Evolutionary conservation across 2,329 filamentous ascomycete species (phyloP).

Genomic region (Penicillium brasilianum): DNA sequence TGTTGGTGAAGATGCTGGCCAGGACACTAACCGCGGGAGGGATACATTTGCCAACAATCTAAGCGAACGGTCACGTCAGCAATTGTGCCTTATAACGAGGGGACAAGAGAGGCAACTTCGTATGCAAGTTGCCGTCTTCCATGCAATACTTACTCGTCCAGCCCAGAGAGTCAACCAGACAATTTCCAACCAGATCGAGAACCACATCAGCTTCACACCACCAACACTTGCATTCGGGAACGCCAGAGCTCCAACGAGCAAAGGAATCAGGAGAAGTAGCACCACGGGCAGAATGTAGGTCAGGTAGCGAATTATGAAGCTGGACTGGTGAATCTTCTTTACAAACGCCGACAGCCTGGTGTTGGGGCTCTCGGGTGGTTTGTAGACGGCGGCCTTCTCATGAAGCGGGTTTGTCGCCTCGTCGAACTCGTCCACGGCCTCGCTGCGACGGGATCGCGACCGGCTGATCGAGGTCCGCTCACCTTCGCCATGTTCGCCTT

Average conservation of each 20-base stretch:
- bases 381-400: slow-evolving; percentile 68
- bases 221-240: slow-evolving; percentile 69
- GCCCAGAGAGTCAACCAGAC: slow-evolving; percentile 92
- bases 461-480: slow-evolving; percentile 54
- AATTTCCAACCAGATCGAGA: slow-evolving; percentile 92
- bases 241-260: slow-evolving; percentile 67
- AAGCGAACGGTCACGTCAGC: slow-evolving; percentile 1
- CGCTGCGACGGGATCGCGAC: slow-evolving; percentile 58
- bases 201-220: slow-evolving; percentile 82
- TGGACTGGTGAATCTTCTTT: slow-evolving; percentile 68
- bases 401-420: slow-evolving; percentile 71
- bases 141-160: slow-evolving; percentile 54
- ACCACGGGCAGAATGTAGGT: slow-evolving; percentile 72
- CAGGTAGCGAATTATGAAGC: slow-evolving; percentile 70
- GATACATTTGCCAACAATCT: slow-evolving; percentile 68
- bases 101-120: too few species aligned
- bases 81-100: background rate
- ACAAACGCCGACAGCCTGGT: slow-evolving; percentile 68
- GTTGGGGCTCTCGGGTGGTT: slow-evolving; percentile 65
- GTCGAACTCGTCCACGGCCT: slow-evolving; percentile 70
- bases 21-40: slow-evolving; percentile 66
- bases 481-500: slow-evolving; percentile 37
- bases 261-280: slow-evolving; percentile 68
- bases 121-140: background rate
- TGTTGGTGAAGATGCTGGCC: slow-evolving; percentile 80